Evolutionary conservation across 169 alveolate species (phyloP).

Genomic region (Haemoproteus tartakovskyi): DNA sequence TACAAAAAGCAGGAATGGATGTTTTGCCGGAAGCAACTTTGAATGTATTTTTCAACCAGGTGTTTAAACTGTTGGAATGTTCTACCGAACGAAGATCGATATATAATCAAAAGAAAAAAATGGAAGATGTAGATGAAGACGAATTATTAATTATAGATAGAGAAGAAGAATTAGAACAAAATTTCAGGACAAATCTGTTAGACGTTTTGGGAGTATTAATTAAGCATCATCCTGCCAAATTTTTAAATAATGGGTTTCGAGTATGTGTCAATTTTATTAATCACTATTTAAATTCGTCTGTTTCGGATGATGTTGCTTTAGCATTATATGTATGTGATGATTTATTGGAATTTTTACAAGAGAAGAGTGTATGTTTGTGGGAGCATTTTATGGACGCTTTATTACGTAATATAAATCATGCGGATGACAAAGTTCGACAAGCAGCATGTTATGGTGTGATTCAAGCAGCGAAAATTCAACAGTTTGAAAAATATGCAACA

Average conservation of each 20-base stretch:
- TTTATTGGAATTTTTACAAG: constrained; percentile 76
- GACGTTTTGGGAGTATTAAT: constrained; percentile 79
- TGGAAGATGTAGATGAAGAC: constrained; percentile 78
- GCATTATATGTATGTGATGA: constrained; percentile 83
- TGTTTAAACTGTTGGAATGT: constrained; percentile 27
- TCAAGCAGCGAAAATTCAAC: constrained; percentile 74
- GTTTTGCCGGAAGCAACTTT: constrained; percentile 64
- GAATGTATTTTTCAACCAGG: constrained; percentile 39
- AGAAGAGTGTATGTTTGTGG: constrained; percentile 74
- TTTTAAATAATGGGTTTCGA: constrained; percentile 74
- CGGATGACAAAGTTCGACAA: constrained; percentile 77
- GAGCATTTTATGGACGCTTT: constrained; percentile 72
- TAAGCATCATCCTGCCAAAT: constrained; percentile 79
- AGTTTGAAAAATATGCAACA: constrained; percentile 71
- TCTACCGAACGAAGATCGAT: constrained; percentile 56
- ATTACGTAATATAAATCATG: constrained; percentile 68
- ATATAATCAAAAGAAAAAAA: constrained; percentile 71
- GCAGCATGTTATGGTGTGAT: constrained; percentile 84
- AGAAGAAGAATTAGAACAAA: constrained; percentile 81
- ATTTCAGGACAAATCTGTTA: constrained; percentile 75
- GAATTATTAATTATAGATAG: constrained; percentile 73
- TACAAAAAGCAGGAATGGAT: constrained; percentile 80
- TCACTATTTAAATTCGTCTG: constrained; percentile 63
- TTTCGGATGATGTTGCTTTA: constrained; percentile 77
- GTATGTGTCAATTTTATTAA: constrained; percentile 70